phyloP scores from a whole-genome alignment of 2,329 filamentous ascomycete genomes.

The Intubia oerlemansii region DNA sequence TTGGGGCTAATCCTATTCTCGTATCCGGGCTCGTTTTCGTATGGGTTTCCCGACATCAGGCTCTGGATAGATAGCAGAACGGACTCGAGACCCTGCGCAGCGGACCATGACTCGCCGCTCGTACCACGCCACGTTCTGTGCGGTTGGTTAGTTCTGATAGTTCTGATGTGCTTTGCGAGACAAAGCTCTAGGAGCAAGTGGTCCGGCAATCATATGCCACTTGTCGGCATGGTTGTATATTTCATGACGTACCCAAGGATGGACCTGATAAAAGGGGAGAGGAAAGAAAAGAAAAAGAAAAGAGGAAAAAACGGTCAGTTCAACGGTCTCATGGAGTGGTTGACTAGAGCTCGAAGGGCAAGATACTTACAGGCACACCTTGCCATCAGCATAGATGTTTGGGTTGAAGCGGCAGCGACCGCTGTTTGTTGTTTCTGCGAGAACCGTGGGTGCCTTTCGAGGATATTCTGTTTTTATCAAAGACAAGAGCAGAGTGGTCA shows the following conservation, averaged over 20 bases:
- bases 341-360: no score
- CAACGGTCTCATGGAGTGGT: no score
- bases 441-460: conserved; percentile 36
- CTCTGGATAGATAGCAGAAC: conserved; percentile 92
- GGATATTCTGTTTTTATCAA: conserved; percentile 88
- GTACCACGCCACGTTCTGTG: conserved; percentile 79
- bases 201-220: no score
- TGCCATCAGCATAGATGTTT: conserved; percentile 82
- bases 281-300: no score
- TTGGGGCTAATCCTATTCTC: conserved; percentile 47
- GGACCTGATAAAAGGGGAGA: conserved; percentile 29
- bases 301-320: no score
- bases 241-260: conserved; percentile 68
- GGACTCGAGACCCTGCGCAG: conserved; percentile 85
- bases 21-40: conserved; percentile 90
- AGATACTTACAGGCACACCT: conserved; percentile 81
- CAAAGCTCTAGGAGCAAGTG: no score
- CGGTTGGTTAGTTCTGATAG: not conserved
- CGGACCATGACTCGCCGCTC: conserved; percentile 85
- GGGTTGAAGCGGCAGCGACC: conserved; percentile 84
- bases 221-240: no score
- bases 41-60: conserved; percentile 81
- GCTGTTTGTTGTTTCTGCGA: conserved; percentile 66
- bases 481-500: no score
- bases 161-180: not conserved